A percentile compares a stretch with the other conserved stretches of the same genome.
Conservation (phyloP, 2,329 filamentous ascomycete species). For the Sordariomycetes sp. region DNA sequence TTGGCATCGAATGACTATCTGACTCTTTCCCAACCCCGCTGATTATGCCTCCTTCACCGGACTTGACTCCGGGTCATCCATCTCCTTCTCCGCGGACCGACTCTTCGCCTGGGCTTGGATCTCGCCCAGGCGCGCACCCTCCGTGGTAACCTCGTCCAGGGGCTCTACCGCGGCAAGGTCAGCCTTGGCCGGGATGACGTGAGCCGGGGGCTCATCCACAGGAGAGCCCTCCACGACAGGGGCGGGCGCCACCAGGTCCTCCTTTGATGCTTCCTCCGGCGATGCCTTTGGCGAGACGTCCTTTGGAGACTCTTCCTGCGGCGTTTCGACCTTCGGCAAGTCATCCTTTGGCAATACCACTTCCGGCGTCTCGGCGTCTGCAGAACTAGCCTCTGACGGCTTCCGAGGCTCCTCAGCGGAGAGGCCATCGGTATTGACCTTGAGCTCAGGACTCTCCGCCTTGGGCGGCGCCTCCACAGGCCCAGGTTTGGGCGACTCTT, state of each 20-base stretch:
- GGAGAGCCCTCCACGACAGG: not conserved
- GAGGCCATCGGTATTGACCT: not conserved
- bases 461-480: slow-evolving; percentile 1
- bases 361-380: not conserved
- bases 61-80: not conserved
- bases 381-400: not conserved
- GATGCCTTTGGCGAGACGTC: not conserved
- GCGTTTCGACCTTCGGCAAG: not conserved
- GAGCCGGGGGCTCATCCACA: not conserved
- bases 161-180: not conserved
- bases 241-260: not conserved
- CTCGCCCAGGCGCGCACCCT: not conserved
- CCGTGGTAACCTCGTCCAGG: not conserved
- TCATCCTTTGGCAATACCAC: not conserved
- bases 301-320: not conserved
- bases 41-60: not conserved
- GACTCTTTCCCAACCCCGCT: not conserved
- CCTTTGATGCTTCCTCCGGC: not conserved
- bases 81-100: not conserved
- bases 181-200: not conserved
- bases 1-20: not conserved
- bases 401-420: not conserved
- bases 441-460: slow-evolving; percentile 10
- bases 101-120: not conserved
- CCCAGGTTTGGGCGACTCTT: not conserved